Conservation (phyloP, 2,329 filamentous ascomycete species). For the Claviceps maximensis region DNA sequence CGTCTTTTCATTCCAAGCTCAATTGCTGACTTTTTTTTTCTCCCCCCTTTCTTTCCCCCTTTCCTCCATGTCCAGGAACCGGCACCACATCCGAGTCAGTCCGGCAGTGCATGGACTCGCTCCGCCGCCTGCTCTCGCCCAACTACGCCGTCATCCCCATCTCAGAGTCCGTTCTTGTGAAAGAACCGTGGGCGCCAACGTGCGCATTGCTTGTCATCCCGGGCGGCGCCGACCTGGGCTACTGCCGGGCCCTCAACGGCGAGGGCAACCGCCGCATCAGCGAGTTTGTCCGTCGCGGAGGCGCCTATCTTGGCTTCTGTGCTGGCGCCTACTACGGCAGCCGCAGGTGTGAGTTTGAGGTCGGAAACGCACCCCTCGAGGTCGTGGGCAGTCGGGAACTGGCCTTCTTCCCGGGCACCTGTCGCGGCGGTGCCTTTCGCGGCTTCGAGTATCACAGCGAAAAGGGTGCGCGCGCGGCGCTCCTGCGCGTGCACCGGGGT, state of each 20-base stretch:
- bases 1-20: neutral
- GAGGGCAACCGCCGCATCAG: slow-evolving; percentile 72
- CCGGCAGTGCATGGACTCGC: slow-evolving; percentile 73
- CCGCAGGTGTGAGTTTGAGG: slow-evolving; percentile 77
- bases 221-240: slow-evolving; percentile 86
- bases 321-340: slow-evolving; percentile 89
- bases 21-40: neutral
- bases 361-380: slow-evolving; percentile 63
- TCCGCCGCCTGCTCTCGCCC: slow-evolving; percentile 73
- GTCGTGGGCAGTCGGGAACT: slow-evolving; percentile 78
- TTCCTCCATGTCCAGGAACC: slow-evolving; percentile 42
- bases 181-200: slow-evolving; percentile 80
- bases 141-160: slow-evolving; percentile 89
- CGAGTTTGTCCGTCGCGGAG: slow-evolving; percentile 75
- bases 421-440: slow-evolving; percentile 72
- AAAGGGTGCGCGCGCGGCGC: slow-evolving; percentile 61
- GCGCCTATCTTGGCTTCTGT: slow-evolving; percentile 80
- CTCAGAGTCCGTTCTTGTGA: slow-evolving; percentile 62
- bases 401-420: slow-evolving; percentile 75
- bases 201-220: slow-evolving; percentile 87
- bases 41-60: neutral
- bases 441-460: slow-evolving; percentile 90
- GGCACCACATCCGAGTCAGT: slow-evolving; percentile 83
- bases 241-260: slow-evolving; percentile 79
- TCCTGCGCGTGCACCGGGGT: slow-evolving; percentile 49